Evolutionary conservation across 805 yeast genomes (phyloP), one percentile per base, ranked within the genome.

Genomic region (Zygotorulaspora chibaensis): DNA sequence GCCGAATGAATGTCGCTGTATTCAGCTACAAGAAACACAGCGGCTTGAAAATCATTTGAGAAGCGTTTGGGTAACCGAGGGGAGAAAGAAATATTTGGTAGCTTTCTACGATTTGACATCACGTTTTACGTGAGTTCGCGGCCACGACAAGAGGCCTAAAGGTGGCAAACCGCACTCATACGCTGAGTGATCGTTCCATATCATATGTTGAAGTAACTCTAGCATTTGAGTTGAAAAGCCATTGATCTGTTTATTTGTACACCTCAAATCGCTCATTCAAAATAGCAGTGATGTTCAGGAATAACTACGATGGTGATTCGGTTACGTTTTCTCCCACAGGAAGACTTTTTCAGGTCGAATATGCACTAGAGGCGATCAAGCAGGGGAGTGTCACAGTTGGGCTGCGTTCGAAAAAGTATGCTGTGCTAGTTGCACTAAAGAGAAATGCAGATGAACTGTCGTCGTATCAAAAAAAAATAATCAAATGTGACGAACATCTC

Each of bases 271-370:
- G 28, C 28, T 11, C 13, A 36, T 12, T 12, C 8, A 15, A 16
- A 27, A n/a, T 9, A 15, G 35, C 23, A 26, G 8, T 17, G 10
- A 66, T 66, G 99, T 93, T 93, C 67, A 88, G 99, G 77, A 93
- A 93, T 72, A 93, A 95, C 61, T 93, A 93, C 77, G 99, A 93
- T 68, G 95, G 95, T 76, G 99, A 93, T 68, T 84, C 98, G 38
- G 96, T 93, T 48, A 93, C 99, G 11, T 93, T 87, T 71, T 91
- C 98, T 28, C 99, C 99, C 15, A 98, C 95, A 61, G 99, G 99
- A 26, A 84, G 99, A 61, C 74, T 93, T 50, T 93, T 93, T 74
- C 99, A 93, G 70, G 99, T 93, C 27, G 99, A 93, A 68, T 93
- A 93, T 68, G 95, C 99, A 11, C 71, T 93, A 46, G 99, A 93